Conservation (phyloP, 2,329 filamentous ascomycete species). For the Botryotinia globosa region DNA sequence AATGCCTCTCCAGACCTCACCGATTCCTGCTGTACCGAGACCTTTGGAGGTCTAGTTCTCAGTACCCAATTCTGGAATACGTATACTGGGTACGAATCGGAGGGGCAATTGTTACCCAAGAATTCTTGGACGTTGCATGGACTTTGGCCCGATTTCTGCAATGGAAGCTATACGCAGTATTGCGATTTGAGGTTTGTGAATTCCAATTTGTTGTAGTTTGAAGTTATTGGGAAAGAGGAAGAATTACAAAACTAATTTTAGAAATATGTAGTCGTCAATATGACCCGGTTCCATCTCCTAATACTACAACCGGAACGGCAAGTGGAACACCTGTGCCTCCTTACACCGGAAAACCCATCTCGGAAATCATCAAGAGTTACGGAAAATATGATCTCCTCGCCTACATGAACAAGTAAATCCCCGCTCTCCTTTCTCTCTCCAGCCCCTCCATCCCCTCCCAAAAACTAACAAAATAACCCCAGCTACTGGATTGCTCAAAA, state of each 20-base stretch:
- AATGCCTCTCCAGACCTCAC: constrained; percentile 46
- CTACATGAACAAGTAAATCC: constrained; percentile 58
- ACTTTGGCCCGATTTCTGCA: constrained; percentile 47
- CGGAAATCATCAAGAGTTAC: constrained; percentile 56
- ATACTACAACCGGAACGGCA: constrained; percentile 55
- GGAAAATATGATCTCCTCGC: constrained; percentile 58
- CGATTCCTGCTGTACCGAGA: constrained; percentile 64
- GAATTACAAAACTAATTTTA: background rate
- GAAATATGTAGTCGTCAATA: constrained; percentile 51
- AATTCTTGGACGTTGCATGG: constrained; percentile 53
- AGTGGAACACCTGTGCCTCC: constrained; percentile 53
- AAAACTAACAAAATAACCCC: background rate
- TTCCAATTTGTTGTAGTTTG: background rate
- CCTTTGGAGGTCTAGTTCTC: constrained; percentile 60
- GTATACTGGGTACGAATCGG: constrained; percentile 57
- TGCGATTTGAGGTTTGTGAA: constrained; percentile 52
- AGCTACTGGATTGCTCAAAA: constrained; percentile 58
- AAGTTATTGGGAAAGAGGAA: background rate
- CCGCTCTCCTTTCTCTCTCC: background rate
- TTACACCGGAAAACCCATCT: constrained; percentile 57
- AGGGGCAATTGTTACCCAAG: constrained; percentile 57
- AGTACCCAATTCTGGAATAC: constrained; percentile 64
- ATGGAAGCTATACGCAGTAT: constrained; percentile 63
- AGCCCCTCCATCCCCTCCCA: background rate
- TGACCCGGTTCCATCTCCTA: constrained; percentile 58